Base-by-base conservation (phyloP, 2,329 filamentous ascomycete species). In the Phaeoacremonium minimum region DNA sequence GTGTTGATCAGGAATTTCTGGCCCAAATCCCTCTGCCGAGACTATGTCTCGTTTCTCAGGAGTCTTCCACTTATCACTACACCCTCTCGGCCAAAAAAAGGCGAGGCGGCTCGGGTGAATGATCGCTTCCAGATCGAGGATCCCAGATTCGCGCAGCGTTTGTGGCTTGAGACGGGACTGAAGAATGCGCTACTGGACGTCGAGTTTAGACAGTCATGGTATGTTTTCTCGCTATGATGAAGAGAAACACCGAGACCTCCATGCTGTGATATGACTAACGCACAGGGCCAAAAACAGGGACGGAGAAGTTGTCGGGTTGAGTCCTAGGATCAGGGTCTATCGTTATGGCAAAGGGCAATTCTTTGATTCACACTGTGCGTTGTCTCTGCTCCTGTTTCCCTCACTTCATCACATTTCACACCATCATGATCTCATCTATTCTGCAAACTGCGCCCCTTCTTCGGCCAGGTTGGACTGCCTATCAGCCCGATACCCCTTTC, bases 291-390 rank as follows among this genome's bases (percentile, higher is more conserved):
- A 7, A n/a, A 52, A 69, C 32, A 95, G 88, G 87, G 88, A 86
- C 39, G 89, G 89, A 18, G 75, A 88, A 33, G 79, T 87, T 1
- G 64, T 94, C n/a, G 89, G 89, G 0, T 63, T 96, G 41, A 95
- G 88, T 58, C 80, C 87, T 7, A 94, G 94, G 47, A 94, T 96
- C 37, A 75, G 91, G 20, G 78, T 96, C 18, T 96, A 96, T 63
- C 77, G 90, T 15, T 96, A 96, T 60, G 77, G 74, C 1, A 77
- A 83, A 46, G 87, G 87, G 0, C 89, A 96, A 56, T 95, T 90
- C 57, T 96, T 96, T 57, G 89, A 89, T 53, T 83, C 87, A 50
- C 91, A 96, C 58, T 96, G 87, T 91, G 75, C 51, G 83, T 75
- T 29, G 30, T n/a, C n/a, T n/a, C n/a, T n/a, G n/a, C n/a, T n/a